Evolutionary conservation across 495 filamentous ascomycete genomes (phyloP), one percentile per base, ranked within the genome.

Genomic region (Xylaria scruposa): DNA sequence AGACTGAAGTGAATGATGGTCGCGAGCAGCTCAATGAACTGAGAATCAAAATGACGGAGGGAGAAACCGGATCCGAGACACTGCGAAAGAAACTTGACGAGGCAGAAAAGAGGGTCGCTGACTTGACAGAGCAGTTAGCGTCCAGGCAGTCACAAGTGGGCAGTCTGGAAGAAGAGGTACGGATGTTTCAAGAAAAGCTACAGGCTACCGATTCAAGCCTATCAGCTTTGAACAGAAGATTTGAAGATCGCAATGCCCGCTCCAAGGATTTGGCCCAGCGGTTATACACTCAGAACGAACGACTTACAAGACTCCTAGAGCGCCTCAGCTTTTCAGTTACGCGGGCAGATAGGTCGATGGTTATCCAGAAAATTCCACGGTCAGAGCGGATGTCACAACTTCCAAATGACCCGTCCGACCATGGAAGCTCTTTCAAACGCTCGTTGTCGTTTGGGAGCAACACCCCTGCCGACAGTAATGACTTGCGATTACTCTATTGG

Each of bases 261-360:
- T 90, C 92, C 8, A 92, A 93, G 74, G 93, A 98, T 69, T 83
- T 98, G 12, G 95, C 94, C 29, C 91, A 92, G 72, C 87, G 91
- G 36, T 85, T 98, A 8, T 93, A 92, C 70, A 81, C 88, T 3
- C 93, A 96, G 63, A 92, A 94, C 68, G 91, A 94, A 73, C 90
- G 91, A 54, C 81, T 97, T 5, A 88, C 88, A 46, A 87, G 88
- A 46, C 89, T 99, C 56, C 88, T 99, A 1, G 94, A 97, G 76
- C 88, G 92, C 40, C 83, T 98, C 4, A 94, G 95, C 15, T 97
- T 94, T 76, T 89, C 91, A 0, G 83, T 97, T 38, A 89, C 90
- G 17, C 90, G 92, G 33, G 90, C 91, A 70, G 92, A 93, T 59
- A 88, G 88, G 29, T 86, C 83, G 26, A 93, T 97, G 84, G 77